A percentile compares a stretch with the other conserved stretches of the same genome.
Conservation (phyloP, 1,284 basidiomycete genomes). For the Ceratobasidium sp. region DNA sequence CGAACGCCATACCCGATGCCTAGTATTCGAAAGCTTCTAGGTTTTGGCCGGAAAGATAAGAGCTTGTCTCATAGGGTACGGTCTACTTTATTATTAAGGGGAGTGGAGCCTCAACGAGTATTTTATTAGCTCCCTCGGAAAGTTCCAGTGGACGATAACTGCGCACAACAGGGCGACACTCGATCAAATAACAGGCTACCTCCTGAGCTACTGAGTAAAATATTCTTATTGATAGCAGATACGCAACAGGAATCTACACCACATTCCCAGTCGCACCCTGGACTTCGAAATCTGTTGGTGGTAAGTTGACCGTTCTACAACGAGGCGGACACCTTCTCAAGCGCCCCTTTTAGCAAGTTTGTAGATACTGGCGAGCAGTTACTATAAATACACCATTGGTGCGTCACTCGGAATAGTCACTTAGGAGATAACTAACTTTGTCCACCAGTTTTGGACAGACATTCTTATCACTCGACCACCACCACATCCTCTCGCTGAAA, state of each 20-base stretch:
- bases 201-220: slow-evolving; percentile 1
- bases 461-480: slow-evolving; percentile 16
- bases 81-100: no score
- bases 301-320: not conserved
- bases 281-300: not conserved
- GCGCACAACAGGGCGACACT: not conserved
- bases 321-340: not conserved
- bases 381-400: slow-evolving; percentile 27
- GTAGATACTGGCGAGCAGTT: slow-evolving; percentile 6
- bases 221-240: slow-evolving; percentile 1
- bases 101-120: no score
- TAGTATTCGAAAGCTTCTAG: no score
- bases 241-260: not conserved
- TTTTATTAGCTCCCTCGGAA: not conserved
- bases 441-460: slow-evolving; percentile 24
- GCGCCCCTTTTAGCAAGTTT: not conserved
- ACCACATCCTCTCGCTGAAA: not conserved
- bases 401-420: not conserved
- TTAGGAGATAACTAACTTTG: not conserved
- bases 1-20: no score
- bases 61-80: no score
- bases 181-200: slow-evolving; percentile 29
- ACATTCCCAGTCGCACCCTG: not conserved
- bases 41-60: no score
- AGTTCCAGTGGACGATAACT: no score